phyloP scores from a whole-genome alignment of 2,329 filamentous ascomycete species.

The Fusarium multiceps region DNA sequence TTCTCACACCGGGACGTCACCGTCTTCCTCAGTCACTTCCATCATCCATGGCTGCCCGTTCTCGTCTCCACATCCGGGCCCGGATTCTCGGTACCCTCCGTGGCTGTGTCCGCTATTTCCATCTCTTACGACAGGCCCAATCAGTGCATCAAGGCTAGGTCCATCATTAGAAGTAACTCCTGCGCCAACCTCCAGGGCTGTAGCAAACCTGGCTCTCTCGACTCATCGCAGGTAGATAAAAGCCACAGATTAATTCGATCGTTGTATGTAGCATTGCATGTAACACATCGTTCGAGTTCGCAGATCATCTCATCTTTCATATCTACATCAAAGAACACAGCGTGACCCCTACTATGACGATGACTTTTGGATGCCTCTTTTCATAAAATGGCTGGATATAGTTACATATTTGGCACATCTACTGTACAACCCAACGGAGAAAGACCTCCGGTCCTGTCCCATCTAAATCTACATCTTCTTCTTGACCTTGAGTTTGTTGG shows the following conservation, averaged over 20 bases:
- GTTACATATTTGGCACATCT: conserved; percentile 48
- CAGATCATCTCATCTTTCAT: background rate
- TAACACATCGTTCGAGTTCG: background rate
- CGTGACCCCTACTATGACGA: background rate
- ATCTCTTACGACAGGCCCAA: conserved; percentile 7
- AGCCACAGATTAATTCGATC: background rate
- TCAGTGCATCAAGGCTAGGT: conserved; percentile 17
- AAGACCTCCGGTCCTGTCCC: conserved; percentile 5
- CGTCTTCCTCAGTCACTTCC: background rate
- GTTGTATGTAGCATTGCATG: background rate
- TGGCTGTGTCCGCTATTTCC: conserved; percentile 24
- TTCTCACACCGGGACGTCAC: background rate
- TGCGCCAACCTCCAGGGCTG: background rate
- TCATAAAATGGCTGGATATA: conserved; percentile 46
- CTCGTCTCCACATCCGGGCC: conserved; percentile 22
- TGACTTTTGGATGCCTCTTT: conserved; percentile 29
- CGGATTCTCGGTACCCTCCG: conserved; percentile 31
- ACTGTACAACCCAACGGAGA: conserved; percentile 42
- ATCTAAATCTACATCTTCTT: conserved; percentile 50
- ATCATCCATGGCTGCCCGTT: background rate
- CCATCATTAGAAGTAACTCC: background rate
- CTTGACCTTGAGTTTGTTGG: conserved; percentile 52
- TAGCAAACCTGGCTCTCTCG: background rate
- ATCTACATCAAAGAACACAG: background rate
- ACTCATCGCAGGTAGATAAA: too few relatives aligned